Percentiles rank a stretch among this genome's conserved stretches.
These are phyloP conservation scores for Fusarium mundagurra DNA, from an alignment of 2,329 filamentous ascomycete species.

Conservation along the genomic window DNA sequence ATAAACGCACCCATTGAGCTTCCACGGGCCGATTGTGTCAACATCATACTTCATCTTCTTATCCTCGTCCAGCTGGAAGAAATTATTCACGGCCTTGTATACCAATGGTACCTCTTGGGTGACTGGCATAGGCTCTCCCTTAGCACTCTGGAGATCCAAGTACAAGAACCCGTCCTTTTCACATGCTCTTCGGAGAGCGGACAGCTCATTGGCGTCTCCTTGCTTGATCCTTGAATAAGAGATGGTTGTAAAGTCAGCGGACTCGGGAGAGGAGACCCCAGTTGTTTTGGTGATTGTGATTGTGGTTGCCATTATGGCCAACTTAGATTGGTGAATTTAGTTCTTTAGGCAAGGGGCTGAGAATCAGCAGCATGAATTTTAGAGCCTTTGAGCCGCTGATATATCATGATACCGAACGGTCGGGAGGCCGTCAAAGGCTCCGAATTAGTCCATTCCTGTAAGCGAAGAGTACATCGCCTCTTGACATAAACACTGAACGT, in stretches of 20 bases:
- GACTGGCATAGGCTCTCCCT: not conserved
- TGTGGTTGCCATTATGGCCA: not conserved
- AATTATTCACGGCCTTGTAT: not conserved
- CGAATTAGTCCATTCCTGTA: not conserved
- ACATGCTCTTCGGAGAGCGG: not conserved
- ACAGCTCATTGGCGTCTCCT: not conserved
- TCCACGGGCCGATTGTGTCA: not conserved
- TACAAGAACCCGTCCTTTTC: not conserved
- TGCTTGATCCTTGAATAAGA: not conserved
- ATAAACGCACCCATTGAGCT: not conserved
- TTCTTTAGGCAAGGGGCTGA: not conserved
- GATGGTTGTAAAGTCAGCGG: not conserved
- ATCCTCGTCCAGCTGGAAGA: not conserved
- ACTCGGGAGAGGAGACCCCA: not conserved
- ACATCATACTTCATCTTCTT: not conserved
- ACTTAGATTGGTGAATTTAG: not conserved
- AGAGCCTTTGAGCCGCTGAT: not conserved
- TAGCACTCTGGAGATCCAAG: not conserved
- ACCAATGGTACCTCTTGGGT: not conserved
- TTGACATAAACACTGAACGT: not conserved
- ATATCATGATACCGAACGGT: not conserved
- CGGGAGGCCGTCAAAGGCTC: not conserved
- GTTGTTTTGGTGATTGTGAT: not conserved
- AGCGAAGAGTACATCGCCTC: not conserved
- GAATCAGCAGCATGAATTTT: not conserved